Evolutionary conservation across 768 basidiomycete species (phyloP).

Genomic region (Amanita phalloides): DNA sequence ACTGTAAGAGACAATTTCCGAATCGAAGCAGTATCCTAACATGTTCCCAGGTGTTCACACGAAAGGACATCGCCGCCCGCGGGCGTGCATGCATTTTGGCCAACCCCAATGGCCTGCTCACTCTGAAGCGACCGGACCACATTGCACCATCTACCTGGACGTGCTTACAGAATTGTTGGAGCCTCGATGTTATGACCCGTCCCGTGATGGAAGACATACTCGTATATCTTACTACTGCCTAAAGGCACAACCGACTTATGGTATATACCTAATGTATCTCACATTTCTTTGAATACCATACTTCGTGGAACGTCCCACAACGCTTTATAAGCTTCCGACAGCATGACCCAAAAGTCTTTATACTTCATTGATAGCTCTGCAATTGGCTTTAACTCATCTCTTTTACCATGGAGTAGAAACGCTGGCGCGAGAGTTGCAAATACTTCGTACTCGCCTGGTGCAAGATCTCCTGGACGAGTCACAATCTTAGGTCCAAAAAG

Average conservation of each 20-base stretch:
- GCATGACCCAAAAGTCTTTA: slow-evolving; percentile 1
- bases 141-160: background rate
- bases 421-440: background rate
- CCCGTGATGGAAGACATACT: background rate
- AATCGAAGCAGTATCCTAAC: background rate
- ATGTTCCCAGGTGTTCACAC: background rate
- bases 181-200: background rate
- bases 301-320: slow-evolving; percentile 1
- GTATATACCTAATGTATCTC: background rate
- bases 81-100: too few species aligned
- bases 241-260: background rate
- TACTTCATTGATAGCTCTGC: background rate
- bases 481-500: slow-evolving; percentile 3
- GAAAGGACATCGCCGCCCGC: background rate
- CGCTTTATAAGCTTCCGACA: slow-evolving; percentile 2
- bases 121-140: background rate
- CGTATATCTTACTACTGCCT: background rate
- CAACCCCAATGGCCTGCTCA: background rate
- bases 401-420: background rate
- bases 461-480: background rate
- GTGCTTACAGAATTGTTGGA: background rate
- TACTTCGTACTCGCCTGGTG: slow-evolving; percentile 4
- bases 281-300: background rate
- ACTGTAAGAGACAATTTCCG: background rate
- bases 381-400: background rate